Evolutionary conservation across 2,329 filamentous ascomycete species (phyloP).

Genomic region (Sclerotinia glacialis): DNA sequence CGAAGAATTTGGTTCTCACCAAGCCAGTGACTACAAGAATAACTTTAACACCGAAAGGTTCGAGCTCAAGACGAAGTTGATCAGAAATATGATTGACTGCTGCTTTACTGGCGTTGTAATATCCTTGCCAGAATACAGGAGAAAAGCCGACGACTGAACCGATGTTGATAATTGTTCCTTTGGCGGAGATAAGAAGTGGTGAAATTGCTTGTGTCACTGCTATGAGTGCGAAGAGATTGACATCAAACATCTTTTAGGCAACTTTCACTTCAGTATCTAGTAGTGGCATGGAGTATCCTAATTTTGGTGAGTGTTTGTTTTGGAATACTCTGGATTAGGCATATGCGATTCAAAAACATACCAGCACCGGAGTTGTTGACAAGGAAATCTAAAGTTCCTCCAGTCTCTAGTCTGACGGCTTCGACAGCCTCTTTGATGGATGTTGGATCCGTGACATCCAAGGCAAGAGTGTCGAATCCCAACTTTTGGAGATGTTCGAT

Average conservation of each 20-base stretch:
- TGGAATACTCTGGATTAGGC: slow-evolving; percentile 24
- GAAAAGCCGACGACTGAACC: slow-evolving; percentile 39
- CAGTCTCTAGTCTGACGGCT: slow-evolving; percentile 39
- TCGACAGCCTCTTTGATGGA: slow-evolving; percentile 41
- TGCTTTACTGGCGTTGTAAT: slow-evolving; percentile 34
- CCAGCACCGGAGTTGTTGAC: slow-evolving; percentile 46
- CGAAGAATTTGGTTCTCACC: slow-evolving; percentile 31
- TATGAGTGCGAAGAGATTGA: slow-evolving; percentile 39
- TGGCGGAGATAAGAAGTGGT: slow-evolving; percentile 31
- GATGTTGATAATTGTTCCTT: slow-evolving; percentile 47
- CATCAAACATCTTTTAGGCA: slow-evolving; percentile 37
- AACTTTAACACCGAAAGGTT: slow-evolving; percentile 29
- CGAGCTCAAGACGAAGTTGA: slow-evolving; percentile 29
- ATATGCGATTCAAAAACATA: slow-evolving; percentile 17
- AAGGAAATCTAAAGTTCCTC: slow-evolving; percentile 43
- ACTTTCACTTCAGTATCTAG: slow-evolving; percentile 37
- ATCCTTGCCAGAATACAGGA: slow-evolving; percentile 28
- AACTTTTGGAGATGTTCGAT: slow-evolving; percentile 34
- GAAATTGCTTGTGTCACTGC: slow-evolving; percentile 38
- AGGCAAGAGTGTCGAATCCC: slow-evolving; percentile 39
- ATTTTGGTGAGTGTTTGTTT: slow-evolving; percentile 26
- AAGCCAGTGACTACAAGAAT: slow-evolving; percentile 30
- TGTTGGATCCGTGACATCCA: slow-evolving; percentile 43
- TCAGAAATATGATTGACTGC: slow-evolving; percentile 28
- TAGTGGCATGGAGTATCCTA: slow-evolving; percentile 36